Conservation (phyloP, 805 yeast genomes). For the Candida vartiovaarae region DNA sequence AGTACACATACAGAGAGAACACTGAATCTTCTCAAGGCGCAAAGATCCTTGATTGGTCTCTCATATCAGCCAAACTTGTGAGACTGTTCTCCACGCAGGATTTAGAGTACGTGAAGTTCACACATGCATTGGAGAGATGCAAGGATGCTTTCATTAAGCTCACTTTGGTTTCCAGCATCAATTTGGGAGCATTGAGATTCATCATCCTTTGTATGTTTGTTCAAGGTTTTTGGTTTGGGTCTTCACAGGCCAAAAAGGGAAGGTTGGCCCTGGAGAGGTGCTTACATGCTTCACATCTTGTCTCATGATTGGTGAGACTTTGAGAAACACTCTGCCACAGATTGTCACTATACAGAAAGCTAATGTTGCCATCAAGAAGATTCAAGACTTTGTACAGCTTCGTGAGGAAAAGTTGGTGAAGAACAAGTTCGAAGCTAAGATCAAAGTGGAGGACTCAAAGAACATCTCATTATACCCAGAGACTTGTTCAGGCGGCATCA, state of each 20-base stretch:
- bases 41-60: constrained; percentile 61
- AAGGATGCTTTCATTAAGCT: constrained; percentile 35
- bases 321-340: constrained; percentile 49
- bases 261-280: constrained; percentile 52
- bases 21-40: constrained; percentile 46
- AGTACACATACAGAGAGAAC: constrained; percentile 52
- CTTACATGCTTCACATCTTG: constrained; percentile 83
- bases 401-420: constrained; percentile 5
- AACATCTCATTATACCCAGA: constrained; percentile 20
- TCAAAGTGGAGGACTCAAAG: constrained; percentile 9
- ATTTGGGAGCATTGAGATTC: constrained; percentile 48
- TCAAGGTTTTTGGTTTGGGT: constrained; percentile 91
- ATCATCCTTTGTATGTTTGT: constrained; percentile 71
- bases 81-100: constrained; percentile 52
- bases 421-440: constrained; percentile 6
- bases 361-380: constrained; percentile 51
- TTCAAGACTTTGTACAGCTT: constrained; percentile 34
- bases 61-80: constrained; percentile 53
- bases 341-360: constrained; percentile 65
- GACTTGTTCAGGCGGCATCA: constrained; percentile 41
- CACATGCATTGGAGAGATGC: constrained; percentile 22
- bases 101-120: constrained; percentile 42
- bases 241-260: constrained; percentile 49
- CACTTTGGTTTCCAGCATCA: constrained; percentile 44
- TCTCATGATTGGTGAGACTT: constrained; percentile 56